Evolutionary conservation across 2,329 filamentous ascomycete genomes (phyloP), one percentile per base, ranked within the genome.

Genomic region (Monosporascus sp.): DNA sequence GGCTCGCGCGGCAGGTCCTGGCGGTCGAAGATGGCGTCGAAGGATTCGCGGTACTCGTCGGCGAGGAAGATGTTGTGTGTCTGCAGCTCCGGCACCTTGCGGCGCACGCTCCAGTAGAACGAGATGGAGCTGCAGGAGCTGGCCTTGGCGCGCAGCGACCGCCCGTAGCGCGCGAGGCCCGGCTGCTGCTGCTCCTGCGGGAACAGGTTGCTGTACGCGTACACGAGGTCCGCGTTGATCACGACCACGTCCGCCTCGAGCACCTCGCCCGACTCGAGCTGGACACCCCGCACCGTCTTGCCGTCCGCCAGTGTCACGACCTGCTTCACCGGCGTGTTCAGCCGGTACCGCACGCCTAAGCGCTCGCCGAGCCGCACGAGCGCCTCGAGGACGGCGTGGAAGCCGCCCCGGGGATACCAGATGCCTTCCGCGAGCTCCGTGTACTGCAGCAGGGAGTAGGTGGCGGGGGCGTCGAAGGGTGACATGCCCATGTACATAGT

Each of bases 401-500:
- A 90, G 0, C 87, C 87, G 2, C 87, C 87, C 22, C 79, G 75
- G 0, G 86, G 85, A 69, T 89, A 90, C 83, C 86, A 87, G 44
- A 91, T 89, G 0, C 88, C 88, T 70, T 91, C 85, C 0, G 84
- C 83, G 35, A 89, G 70, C 70, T 90, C 87, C 0, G 87, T 87
- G 65, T 90, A 90, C 68, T 90, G 87, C 49, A 90, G 72, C 54
- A 90, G 68, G 48, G 80, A 85, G 69, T 90, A 90, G 2, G 87
- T 90, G 3, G 83, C 86, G 0, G 87, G 88, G 0, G 88, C 87
- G 63, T 89, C 85, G 64, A 87, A 90, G 0, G 88, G 88, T 51
- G 78, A 84, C 87, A 90, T 90, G 0, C 88, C 88, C 83, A 90
- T 87, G 63, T 91, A 90, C 87, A 90, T 91, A 60, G 84, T 89